Percentiles rank a stretch among this genome's conserved stretches.
Conservation (phyloP, 1,139 yeast genomes). For the Kluyveromyces marxianus region DNA sequence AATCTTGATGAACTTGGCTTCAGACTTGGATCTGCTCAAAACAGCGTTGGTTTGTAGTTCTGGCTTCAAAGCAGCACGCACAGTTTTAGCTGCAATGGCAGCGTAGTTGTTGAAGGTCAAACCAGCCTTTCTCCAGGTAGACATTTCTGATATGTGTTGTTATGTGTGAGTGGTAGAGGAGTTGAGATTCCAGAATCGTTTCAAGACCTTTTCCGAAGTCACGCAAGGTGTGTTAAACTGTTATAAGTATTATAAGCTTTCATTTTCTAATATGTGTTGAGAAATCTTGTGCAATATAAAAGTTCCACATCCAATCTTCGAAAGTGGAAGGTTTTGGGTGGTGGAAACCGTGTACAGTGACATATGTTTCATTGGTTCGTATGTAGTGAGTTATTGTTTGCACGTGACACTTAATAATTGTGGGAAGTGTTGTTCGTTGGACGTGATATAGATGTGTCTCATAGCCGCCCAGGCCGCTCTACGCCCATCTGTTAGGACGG, state of each 20-base stretch:
- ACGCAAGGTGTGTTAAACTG: too few relatives aligned
- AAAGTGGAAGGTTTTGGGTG: not conserved
- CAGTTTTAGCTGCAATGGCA: conserved; percentile 83
- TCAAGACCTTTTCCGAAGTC: not conserved
- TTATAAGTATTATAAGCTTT: too few relatives aligned
- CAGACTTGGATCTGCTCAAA: conserved; percentile 60
- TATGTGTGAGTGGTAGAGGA: not conserved
- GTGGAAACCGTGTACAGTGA: not conserved
- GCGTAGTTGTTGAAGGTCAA: conserved; percentile 81
- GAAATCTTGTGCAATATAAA: not conserved
- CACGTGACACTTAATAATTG: not conserved
- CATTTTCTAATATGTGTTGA: too few relatives aligned
- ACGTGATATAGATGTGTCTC: not conserved
- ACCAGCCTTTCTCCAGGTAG: conserved; percentile 83
- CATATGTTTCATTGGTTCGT: not conserved
- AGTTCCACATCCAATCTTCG: not conserved
- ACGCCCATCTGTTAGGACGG: too few relatives aligned
- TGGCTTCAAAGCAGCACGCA: conserved; percentile 84
- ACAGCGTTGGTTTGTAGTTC: conserved; percentile 73
- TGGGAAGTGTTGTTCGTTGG: not conserved
- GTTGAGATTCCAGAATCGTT: not conserved
- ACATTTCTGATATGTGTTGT: conserved; percentile 36
- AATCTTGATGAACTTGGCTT: conserved; percentile 67
- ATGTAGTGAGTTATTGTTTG: not conserved
- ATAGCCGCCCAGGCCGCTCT: too few relatives aligned